phyloP scores from a whole-genome alignment of 164 flowering plant genomes.

The Tetracentron sinense region DNA sequence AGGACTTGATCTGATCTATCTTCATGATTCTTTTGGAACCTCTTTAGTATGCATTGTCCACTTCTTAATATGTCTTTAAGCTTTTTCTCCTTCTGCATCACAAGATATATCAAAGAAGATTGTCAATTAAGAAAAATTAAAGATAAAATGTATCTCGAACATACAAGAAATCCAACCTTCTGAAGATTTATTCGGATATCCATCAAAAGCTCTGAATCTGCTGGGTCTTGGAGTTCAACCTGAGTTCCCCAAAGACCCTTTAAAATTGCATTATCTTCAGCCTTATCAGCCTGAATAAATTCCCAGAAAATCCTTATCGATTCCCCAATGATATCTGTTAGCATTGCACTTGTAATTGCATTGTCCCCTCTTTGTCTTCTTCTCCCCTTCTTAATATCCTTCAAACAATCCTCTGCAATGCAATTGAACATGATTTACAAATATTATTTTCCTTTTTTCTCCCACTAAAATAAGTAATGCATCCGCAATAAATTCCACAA shows the following conservation, averaged over 20 bases:
- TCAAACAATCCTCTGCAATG: slow-evolving; percentile 49
- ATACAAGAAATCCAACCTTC: too few species aligned
- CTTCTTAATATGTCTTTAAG: slow-evolving; percentile 63
- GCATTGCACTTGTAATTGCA: slow-evolving; percentile 30
- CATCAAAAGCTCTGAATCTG: slow-evolving; percentile 40
- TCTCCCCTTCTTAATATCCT: slow-evolving; percentile 31
- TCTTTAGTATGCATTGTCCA: slow-evolving; percentile 65
- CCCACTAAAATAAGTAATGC: neutral
- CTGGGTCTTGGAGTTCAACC: slow-evolving; percentile 36
- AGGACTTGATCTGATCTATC: slow-evolving; percentile 21
- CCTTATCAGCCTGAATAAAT: slow-evolving; percentile 57
- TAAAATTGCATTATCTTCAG: slow-evolving; percentile 18
- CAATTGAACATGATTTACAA: neutral
- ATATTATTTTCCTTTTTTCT: neutral
- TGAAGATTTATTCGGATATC: slow-evolving; percentile 42
- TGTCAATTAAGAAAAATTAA: too few species aligned
- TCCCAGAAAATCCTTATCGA: slow-evolving; percentile 63
- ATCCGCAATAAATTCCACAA: too few species aligned
- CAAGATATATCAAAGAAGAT: neutral
- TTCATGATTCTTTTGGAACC: slow-evolving; percentile 47
- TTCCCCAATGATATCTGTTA: slow-evolving; percentile 44
- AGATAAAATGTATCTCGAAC: too few species aligned
- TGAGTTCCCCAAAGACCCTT: slow-evolving; percentile 29
- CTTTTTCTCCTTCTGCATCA: slow-evolving; percentile 74
- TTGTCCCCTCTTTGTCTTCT: slow-evolving; percentile 29